phyloP scores from a whole-genome alignment of 768 basidiomycete species.

The Naganishia kalamii region DNA sequence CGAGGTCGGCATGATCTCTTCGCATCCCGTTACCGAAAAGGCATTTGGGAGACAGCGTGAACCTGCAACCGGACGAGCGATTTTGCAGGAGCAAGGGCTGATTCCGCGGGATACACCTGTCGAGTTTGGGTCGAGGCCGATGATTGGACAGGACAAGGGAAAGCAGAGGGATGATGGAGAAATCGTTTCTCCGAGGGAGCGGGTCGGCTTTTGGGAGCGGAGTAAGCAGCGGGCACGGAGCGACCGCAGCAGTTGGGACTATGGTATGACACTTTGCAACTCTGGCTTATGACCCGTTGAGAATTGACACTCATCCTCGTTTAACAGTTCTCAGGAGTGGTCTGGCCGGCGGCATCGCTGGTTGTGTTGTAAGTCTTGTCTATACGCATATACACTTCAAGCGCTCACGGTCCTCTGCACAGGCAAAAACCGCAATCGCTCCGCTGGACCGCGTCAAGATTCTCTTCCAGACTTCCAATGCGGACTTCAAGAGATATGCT shows the following conservation, averaged over 20 bases:
- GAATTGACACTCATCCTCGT: neutral
- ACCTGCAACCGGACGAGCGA: neutral
- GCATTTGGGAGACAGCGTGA: slow-evolving; percentile 9
- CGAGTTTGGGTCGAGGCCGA: neutral
- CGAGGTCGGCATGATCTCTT: slow-evolving; percentile 10
- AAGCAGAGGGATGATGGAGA: neutral
- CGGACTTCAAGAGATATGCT: slow-evolving; percentile 86
- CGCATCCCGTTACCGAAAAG: slow-evolving; percentile 14
- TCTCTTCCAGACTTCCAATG: slow-evolving; percentile 93
- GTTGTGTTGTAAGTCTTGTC: slow-evolving; percentile 68
- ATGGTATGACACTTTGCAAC: slow-evolving; percentile 32
- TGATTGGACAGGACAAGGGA: neutral
- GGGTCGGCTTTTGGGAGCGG: slow-evolving; percentile 30
- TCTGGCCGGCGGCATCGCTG: slow-evolving; percentile 86
- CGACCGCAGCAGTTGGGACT: slow-evolving; percentile 44
- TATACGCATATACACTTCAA: slow-evolving; percentile 6
- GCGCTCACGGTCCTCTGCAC: neutral
- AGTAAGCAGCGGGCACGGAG: slow-evolving; percentile 41
- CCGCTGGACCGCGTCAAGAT: slow-evolving; percentile 98
- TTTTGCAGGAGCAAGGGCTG: neutral
- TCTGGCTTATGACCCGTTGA: neutral
- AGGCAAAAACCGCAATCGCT: slow-evolving; percentile 93
- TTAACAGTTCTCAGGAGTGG: slow-evolving; percentile 64
- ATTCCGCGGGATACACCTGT: neutral
- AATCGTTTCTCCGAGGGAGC: neutral